Evolutionary conservation across 257 asterid species (phyloP), one percentile per base, ranked within the genome.

Genomic region (Perilla frutescens): DNA sequence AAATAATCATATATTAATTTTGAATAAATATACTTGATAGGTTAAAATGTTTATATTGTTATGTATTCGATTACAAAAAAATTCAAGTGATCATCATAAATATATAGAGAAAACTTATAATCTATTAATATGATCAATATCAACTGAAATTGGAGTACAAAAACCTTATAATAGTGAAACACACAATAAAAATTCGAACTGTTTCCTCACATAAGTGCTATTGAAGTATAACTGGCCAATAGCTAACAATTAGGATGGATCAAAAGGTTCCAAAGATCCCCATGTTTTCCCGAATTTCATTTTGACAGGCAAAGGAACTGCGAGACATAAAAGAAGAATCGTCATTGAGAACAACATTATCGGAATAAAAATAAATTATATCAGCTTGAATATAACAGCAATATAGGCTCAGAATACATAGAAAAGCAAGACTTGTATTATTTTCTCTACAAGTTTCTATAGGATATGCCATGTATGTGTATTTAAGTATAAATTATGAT

Each of bases 231-330:
- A 79, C 66, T 62, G 65, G 58, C 7, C 14, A 15, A 55, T 20
- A 62, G 50, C 81, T 87, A 82, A 32, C 80, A 60, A 77, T 84
- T 84, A 64, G 74, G 86, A 20, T 20, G 26, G 26, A 72, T 77
- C 80, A 79, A 94, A 86, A 72, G 94, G 90, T 77, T 90, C 95
- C 89, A 94, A 71, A 43, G 96, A 85, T 40, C 98, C 98, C 96
- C 97, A 94, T 8, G 98, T 94, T 80, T 70, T 91, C 71, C 98
- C 97, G 13, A 88, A 84, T 86, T 89, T 91, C 75, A 94, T 68
- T 84, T 91, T 91, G 70, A 94, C 97, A 47, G 86, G 96, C 82
- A 94, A 84, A 56, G 98, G 96, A 79, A 94, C 98, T 94, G 91
- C 81, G 37, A 81, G 26, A 20, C 72, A 60, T 15, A 26, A 55